These are phyloP conservation scores for Nannochloris sp. DNA, from an alignment of 139 green algal genomes.

Conservation along the genomic window DNA sequence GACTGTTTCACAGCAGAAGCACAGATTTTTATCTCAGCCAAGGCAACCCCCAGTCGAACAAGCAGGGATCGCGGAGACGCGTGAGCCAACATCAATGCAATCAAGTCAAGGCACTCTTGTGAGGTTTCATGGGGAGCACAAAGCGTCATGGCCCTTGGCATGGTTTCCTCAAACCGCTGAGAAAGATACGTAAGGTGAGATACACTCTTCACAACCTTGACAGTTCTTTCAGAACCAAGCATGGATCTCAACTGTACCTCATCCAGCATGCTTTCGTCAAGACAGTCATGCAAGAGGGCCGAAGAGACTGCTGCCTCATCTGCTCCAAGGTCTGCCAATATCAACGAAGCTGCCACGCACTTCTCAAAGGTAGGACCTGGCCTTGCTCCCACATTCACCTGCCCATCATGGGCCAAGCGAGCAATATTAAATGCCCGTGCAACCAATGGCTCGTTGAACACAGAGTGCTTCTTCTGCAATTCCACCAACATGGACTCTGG, in stretches of 20 bases:
- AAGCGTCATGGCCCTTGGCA: conserved; percentile 13
- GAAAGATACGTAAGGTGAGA: conserved; percentile 38
- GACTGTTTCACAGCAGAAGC: conserved; percentile 28
- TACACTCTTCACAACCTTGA: conserved; percentile 35
- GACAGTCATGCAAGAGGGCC: conserved; percentile 54
- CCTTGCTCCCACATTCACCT: conserved; percentile 21
- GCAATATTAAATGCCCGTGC: conserved; percentile 24
- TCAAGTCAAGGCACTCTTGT: conserved; percentile 17
- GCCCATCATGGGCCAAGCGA: conserved; percentile 30
- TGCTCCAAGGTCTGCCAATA: conserved; percentile 56
- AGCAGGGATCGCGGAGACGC: conserved; percentile 57
- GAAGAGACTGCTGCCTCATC: conserved; percentile 47
- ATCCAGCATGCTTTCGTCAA: conserved; percentile 36
- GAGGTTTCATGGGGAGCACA: not conserved
- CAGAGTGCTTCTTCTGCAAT: conserved; percentile 10
- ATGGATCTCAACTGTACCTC: conserved; percentile 42
- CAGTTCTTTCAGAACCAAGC: conserved; percentile 31
- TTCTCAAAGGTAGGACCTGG: conserved; percentile 41
- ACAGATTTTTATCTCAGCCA: conserved; percentile 65
- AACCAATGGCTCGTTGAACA: conserved; percentile 22
- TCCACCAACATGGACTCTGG: not conserved
- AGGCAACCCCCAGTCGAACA: conserved; percentile 71
- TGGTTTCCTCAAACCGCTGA: conserved; percentile 34
- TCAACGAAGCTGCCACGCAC: conserved; percentile 39
- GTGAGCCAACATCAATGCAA: conserved; percentile 63